Evolutionary conservation across 2,329 filamentous ascomycete genomes (phyloP).

Genomic region (Ilyonectria destructans): DNA sequence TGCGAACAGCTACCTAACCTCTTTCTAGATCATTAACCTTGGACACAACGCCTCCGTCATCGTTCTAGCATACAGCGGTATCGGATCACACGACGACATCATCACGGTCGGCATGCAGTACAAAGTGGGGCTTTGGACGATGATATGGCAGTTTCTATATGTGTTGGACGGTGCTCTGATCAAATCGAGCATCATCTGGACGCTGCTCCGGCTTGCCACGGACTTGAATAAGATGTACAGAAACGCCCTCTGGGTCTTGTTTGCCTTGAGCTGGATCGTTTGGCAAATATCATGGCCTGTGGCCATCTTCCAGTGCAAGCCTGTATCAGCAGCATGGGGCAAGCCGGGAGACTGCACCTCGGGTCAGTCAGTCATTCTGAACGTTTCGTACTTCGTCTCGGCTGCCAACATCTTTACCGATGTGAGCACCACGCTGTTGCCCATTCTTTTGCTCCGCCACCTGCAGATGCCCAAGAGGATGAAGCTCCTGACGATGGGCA

Average conservation of each 20-base stretch:
- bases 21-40: slow-evolving; percentile 34
- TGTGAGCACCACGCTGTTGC: slow-evolving; percentile 31
- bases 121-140: slow-evolving; percentile 38
- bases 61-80: slow-evolving; percentile 29
- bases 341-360: slow-evolving; percentile 37
- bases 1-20: slow-evolving; percentile 1
- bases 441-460: slow-evolving; percentile 34
- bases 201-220: slow-evolving; percentile 37
- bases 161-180: slow-evolving; percentile 36
- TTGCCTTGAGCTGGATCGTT: slow-evolving; percentile 34
- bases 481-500: slow-evolving; percentile 35
- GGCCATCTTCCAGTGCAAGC: slow-evolving; percentile 44
- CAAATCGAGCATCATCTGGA: slow-evolving; percentile 40
- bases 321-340: slow-evolving; percentile 38
- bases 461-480: slow-evolving; percentile 35
- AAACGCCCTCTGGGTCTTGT: slow-evolving; percentile 24
- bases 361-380: slow-evolving; percentile 33
- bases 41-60: slow-evolving; percentile 35
- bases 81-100: slow-evolving; percentile 33
- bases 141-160: slow-evolving; percentile 41
- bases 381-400: slow-evolving; percentile 38
- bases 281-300: slow-evolving; percentile 42
- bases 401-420: slow-evolving; percentile 39
- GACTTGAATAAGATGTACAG: slow-evolving; percentile 29
- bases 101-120: slow-evolving; percentile 40